Base-by-base conservation (phyloP, 2,329 filamentous ascomycete genomes). In the Pyricularia sp. region DNA sequence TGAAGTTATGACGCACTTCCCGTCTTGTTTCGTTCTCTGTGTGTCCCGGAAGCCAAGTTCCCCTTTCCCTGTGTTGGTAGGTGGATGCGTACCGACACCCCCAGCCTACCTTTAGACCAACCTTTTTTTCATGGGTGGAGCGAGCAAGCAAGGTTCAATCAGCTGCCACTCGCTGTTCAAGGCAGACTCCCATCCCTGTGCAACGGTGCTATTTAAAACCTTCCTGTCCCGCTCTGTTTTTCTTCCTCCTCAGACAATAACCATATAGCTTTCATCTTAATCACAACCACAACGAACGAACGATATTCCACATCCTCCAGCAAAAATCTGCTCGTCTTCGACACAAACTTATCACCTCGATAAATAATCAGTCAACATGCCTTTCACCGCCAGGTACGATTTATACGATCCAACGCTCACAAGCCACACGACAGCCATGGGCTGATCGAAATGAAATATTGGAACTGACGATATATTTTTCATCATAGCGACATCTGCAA, bases 361-460 rank as follows among this genome's bases (percentile, higher is more conserved):
- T 55, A 55, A 42, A 14, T 3, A 50, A 55, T 12, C 55, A 55
- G 65, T 68, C 80, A 85, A 69, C 72, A 88, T 88, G 85, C 77
- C 85, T 81, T 85, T 87, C 83, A 88, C 85, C 75, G 81, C 79
- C 67, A 86, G 83, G 85, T 86, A 83, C 78, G 82, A 71, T 70
- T 61, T 36, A 42, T 61, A 28, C 42, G 42, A 55, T 55, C 42
- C 42, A 55, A 55, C 20, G 42, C 20, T 20, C 42, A 55, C 42
- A 55, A n/a, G 42, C 42, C 10, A n/a, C 17, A n/a, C 42, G 14
- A n/a, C 42, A n/a, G 20, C 9, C 17, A 2, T n/a, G 20, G n/a
- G 2, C n/a, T 55, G 7, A 55, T n/a, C 42, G 17, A 55, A 50
- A 55, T n/a, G 20, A 20, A 55, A 55, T 10, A 42, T 55, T 61